Evolutionary conservation across 2,329 filamentous ascomycete genomes (phyloP).

Genomic region (Pseudogymnoascus sp.): DNA sequence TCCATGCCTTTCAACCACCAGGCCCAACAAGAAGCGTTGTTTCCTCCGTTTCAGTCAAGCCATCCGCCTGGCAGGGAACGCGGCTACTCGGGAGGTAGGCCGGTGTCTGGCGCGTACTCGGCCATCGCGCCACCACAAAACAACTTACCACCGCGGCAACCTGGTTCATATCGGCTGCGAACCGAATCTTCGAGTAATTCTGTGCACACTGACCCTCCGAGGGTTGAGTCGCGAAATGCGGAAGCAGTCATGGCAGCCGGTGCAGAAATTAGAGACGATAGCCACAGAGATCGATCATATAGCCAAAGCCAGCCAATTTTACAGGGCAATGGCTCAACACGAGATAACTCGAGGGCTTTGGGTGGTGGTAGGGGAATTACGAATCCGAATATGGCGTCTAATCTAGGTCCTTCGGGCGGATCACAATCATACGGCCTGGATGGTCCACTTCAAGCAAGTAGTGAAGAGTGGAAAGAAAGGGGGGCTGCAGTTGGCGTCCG

Average conservation of each 20-base stretch:
- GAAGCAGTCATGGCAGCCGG: constrained; percentile 49
- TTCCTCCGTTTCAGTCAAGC: constrained; percentile 36
- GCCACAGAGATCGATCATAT: constrained; percentile 60
- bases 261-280: constrained; percentile 58
- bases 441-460: constrained; percentile 52
- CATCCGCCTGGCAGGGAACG: constrained; percentile 32
- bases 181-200: constrained; percentile 52
- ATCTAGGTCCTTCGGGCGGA: constrained; percentile 21
- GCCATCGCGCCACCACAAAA: constrained; percentile 31
- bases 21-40: constrained; percentile 33
- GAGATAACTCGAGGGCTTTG: constrained; percentile 67
- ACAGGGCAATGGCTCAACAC: constrained; percentile 55
- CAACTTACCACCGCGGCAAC: constrained; percentile 31
- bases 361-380: constrained; percentile 41
- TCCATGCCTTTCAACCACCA: constrained; percentile 37
- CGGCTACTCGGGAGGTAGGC: constrained; percentile 33
- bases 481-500: constrained; percentile 80
- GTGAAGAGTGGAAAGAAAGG: constrained; percentile 91
- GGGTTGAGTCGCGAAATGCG: constrained; percentile 55
- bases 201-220: constrained; percentile 42
- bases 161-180: constrained; percentile 43
- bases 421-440: constrained; percentile 45
- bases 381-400: not conserved
- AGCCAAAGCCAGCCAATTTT: constrained; percentile 45
- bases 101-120: constrained; percentile 40